Evolutionary conservation across 352 stramenopile species (phyloP).

Genomic region (Blastocystis sp.): DNA sequence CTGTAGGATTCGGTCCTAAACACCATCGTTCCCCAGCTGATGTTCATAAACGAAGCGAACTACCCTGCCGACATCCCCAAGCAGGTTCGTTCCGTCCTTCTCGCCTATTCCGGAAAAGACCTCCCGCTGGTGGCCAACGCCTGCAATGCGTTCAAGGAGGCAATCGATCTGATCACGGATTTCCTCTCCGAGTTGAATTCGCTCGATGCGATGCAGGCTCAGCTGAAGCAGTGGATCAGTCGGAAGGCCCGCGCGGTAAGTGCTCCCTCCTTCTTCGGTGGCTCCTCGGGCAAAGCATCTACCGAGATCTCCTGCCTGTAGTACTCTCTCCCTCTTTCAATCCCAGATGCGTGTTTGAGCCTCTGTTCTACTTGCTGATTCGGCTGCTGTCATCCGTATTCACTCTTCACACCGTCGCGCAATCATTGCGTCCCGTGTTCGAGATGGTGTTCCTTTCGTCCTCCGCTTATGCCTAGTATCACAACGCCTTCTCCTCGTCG

Average conservation of each 20-base stretch:
- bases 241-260: not conserved
- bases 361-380: slow-evolving; percentile 33
- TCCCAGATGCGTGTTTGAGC: slow-evolving; percentile 6
- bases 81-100: not conserved
- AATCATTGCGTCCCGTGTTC: slow-evolving; percentile 28
- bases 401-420: slow-evolving; percentile 41
- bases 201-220: not conserved
- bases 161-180: not conserved
- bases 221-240: not conserved
- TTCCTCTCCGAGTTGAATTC: not conserved
- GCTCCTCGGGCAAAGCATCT: not conserved
- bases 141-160: not conserved
- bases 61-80: not conserved
- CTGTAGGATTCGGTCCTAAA: slow-evolving; percentile 1
- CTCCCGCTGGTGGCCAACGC: slow-evolving; percentile 18
- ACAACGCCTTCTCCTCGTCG: not conserved
- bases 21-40: slow-evolving; percentile 1
- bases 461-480: not conserved
- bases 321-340: not conserved
- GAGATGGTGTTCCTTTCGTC: not conserved
- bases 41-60: slow-evolving; percentile 22
- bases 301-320: not conserved
- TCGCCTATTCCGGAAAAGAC: slow-evolving; percentile 26
- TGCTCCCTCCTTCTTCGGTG: not conserved
- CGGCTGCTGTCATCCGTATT: not conserved